phyloP scores from a whole-genome alignment of 768 basidiomycete genomes.

The Psilocybe azurescens region DNA sequence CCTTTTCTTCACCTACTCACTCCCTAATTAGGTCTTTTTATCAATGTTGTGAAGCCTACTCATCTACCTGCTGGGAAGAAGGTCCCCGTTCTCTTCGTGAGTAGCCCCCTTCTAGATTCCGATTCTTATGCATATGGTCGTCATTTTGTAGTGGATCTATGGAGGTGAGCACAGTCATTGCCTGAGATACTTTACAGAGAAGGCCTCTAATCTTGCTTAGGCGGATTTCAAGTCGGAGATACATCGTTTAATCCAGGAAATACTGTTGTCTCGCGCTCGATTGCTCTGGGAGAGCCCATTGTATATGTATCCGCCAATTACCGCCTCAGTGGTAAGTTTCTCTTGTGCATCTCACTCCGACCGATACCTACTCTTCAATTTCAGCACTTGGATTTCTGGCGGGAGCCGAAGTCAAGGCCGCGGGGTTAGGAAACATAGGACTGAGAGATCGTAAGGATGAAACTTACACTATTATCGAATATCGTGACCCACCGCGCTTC shows the following conservation, averaged over 20 bases:
- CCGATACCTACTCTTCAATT: too few species aligned
- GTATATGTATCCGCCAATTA: conserved; percentile 21
- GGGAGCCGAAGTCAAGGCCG: conserved; percentile 14
- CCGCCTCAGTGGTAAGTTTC: conserved; percentile 7
- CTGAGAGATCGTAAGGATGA: conserved; percentile 16
- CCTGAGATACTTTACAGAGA: too few species aligned
- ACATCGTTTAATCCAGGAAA: conserved; percentile 4
- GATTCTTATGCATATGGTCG: not conserved
- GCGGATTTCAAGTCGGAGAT: not conserved
- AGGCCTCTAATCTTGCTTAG: too few species aligned
- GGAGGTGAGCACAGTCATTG: conserved; percentile 7
- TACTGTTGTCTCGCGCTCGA: conserved; percentile 15
- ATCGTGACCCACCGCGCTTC: not conserved
- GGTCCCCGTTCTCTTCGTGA: conserved; percentile 21
- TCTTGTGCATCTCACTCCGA: not conserved
- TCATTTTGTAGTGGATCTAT: conserved; percentile 15
- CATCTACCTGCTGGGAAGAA: conserved; percentile 3
- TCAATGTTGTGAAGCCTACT: conserved; percentile 20
- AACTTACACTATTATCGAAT: not conserved
- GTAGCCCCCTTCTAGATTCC: conserved; percentile 2
- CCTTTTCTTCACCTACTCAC: not conserved
- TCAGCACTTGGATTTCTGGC: conserved; percentile 15
- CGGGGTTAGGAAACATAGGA: conserved; percentile 14
- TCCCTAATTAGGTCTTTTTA: conserved; percentile 14
- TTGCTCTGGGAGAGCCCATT: conserved; percentile 15